A percentile compares a stretch with the other conserved stretches of the same genome.
phyloP scores from a whole-genome alignment of 495 filamentous ascomycete species.

The Hypomontagnella monticulosa region DNA sequence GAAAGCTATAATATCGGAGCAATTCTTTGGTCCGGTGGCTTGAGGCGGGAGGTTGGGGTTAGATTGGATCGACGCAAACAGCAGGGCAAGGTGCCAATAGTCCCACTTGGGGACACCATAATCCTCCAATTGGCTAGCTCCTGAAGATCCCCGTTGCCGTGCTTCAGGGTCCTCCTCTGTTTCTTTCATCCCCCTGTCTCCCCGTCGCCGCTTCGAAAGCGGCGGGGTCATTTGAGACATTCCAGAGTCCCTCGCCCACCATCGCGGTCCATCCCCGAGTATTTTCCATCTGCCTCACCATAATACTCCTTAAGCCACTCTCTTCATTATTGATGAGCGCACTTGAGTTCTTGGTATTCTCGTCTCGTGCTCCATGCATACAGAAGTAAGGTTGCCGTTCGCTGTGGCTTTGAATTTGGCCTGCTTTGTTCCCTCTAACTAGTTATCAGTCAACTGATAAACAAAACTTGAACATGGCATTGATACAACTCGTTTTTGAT shows the following conservation, averaged over 20 bases:
- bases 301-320: too few relatives aligned
- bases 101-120: conserved; percentile 25
- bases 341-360: too few relatives aligned
- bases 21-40: background rate
- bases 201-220: conserved; percentile 8
- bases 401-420: too few relatives aligned
- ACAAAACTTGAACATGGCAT: too few relatives aligned
- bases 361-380: too few relatives aligned
- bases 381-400: too few relatives aligned
- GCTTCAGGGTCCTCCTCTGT: background rate
- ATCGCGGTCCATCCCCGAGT: background rate
- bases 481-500: too few relatives aligned
- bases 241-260: background rate
- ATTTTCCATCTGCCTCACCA: too few relatives aligned
- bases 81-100: background rate
- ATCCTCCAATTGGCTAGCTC: conserved; percentile 32
- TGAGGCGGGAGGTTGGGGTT: background rate
- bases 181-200: conserved; percentile 11
- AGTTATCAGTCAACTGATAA: too few relatives aligned
- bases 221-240: conserved; percentile 23
- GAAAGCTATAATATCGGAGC: too few relatives aligned
- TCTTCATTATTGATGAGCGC: too few relatives aligned
- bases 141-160: background rate
- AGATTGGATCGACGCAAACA: conserved; percentile 14
- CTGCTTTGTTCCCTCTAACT: too few relatives aligned